Conservation (phyloP, 148 eudicot species). For the Arctostaphylos glauca region DNA sequence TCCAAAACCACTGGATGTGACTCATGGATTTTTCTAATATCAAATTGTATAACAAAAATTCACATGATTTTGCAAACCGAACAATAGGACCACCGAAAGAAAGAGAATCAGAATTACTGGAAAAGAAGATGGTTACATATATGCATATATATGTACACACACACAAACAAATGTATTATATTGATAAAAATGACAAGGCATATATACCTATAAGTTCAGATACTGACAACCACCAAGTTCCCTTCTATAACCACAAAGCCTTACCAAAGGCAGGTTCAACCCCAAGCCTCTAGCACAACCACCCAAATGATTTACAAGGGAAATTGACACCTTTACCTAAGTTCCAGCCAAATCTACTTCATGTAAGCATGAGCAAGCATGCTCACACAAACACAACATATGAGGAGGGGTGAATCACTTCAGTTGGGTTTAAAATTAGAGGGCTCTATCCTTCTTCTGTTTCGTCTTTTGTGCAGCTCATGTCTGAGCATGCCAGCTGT, state of each 20-base stretch:
- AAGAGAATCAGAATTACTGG: not conserved
- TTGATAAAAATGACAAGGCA: constrained; percentile 4
- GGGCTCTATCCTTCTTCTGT: not conserved
- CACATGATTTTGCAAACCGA: not conserved
- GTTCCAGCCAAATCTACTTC: not conserved
- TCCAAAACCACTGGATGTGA: not conserved
- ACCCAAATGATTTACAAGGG: not conserved
- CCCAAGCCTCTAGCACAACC: not conserved
- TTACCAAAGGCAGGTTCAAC: not conserved
- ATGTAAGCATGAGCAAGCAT: not conserved
- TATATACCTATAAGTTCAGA: not conserved
- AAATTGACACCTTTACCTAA: not conserved
- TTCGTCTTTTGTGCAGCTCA: not conserved
- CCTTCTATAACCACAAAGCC: not conserved
- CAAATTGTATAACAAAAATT: not conserved
- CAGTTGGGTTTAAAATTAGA: not conserved
- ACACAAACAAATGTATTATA: too few species aligned
- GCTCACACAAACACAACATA: not conserved
- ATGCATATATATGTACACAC: not conserved
- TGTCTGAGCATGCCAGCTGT: not conserved
- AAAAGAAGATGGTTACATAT: not conserved
- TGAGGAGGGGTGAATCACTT: not conserved
- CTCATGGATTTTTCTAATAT: not conserved
- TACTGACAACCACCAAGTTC: not conserved
- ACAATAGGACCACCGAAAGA: not conserved